Conservation (phyloP, 179 eudicot species). For the Amaranthus tricolor region DNA sequence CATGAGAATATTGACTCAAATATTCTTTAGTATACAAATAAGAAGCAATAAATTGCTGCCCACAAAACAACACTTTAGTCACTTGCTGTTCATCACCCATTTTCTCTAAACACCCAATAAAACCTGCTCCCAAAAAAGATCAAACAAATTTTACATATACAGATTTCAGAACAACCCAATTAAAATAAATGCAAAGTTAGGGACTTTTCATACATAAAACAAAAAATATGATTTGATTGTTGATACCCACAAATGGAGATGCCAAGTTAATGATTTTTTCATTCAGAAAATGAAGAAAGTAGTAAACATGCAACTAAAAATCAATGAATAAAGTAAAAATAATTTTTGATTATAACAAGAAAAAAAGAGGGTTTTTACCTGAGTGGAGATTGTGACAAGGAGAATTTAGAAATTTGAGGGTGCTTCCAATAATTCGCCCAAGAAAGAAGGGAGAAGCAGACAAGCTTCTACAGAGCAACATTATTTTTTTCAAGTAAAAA, state of each 20-base stretch:
- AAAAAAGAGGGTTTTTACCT: background rate
- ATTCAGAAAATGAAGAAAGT: background rate
- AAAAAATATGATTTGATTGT: background rate
- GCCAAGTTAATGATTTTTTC: background rate
- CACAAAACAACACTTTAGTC: slow-evolving; percentile 77
- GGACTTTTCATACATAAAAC: no score
- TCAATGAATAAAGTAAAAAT: background rate
- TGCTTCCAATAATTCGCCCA: background rate
- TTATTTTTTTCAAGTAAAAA: background rate
- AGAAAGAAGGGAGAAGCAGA: background rate
- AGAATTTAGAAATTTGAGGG: background rate
- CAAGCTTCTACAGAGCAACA: background rate
- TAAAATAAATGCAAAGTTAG: no score
- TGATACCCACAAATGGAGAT: no score
- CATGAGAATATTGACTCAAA: slow-evolving; percentile 45
- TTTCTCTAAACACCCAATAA: slow-evolving; percentile 25
- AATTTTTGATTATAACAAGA: background rate
- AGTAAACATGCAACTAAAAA: background rate
- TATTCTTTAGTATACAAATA: slow-evolving; percentile 71
- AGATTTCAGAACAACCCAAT: no score
- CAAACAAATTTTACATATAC: background rate
- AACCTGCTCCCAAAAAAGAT: slow-evolving; percentile 17
- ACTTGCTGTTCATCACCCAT: slow-evolving; percentile 25
- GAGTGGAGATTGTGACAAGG: slow-evolving; percentile 9
- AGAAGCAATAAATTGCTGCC: slow-evolving; percentile 65